Conservation (phyloP, 176 grass and related monocot species). For the Oryza punctata region DNA sequence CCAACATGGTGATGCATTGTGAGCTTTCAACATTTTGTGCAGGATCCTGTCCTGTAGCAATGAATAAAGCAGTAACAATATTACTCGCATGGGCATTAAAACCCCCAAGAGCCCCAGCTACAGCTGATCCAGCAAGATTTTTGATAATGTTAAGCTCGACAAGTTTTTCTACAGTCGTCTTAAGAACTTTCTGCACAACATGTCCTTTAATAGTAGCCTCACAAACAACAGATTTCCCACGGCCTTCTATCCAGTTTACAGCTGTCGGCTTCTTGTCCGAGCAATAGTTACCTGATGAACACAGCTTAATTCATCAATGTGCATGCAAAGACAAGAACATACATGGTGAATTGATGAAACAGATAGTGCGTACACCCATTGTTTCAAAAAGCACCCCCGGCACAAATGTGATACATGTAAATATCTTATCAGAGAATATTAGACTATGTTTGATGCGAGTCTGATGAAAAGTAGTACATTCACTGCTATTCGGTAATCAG, state of each 20-base stretch:
- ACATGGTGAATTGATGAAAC: conserved; percentile 19
- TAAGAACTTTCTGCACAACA: conserved; percentile 60
- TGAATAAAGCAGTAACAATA: conserved; percentile 70
- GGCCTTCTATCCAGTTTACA: conserved; percentile 84
- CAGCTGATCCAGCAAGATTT: conserved; percentile 80
- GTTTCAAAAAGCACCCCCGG: background rate
- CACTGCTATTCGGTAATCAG: background rate
- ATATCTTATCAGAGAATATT: background rate
- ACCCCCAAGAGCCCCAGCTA: conserved; percentile 70
- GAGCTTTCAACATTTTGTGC: conserved; percentile 93
- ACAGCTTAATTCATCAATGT: background rate
- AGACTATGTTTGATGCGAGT: background rate
- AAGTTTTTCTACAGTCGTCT: conserved; percentile 62
- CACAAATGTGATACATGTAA: background rate
- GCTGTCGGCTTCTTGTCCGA: conserved; percentile 80
- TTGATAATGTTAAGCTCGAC: conserved; percentile 76
- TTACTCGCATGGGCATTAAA: conserved; percentile 93
- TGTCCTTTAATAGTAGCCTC: conserved; percentile 69
- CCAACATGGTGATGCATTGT: conserved; percentile 82
- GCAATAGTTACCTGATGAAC: conserved; percentile 67
- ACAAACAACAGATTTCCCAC: conserved; percentile 83
- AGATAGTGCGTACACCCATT: background rate
- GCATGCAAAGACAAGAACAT: background rate
- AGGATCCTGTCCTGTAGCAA: conserved; percentile 84
- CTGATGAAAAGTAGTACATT: conserved; percentile 16